A percentile compares a stretch with the other conserved stretches of the same genome.
phyloP scores from a whole-genome alignment of 1,139 yeast genomes.

The Wickerhamomyces sp. region DNA sequence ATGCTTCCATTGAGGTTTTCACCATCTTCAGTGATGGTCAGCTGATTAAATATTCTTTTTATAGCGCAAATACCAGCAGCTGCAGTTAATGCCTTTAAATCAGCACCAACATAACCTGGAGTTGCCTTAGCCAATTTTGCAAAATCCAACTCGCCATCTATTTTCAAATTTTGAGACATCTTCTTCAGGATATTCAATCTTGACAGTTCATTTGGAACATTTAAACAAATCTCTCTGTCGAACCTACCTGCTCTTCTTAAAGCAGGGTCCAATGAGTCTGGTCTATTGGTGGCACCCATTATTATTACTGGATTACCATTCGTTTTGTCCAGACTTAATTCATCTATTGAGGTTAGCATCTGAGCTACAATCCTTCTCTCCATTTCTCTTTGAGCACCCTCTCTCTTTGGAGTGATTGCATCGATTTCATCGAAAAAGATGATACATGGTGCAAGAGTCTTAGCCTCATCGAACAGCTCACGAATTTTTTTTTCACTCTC shows the following conservation, averaged over 20 bases:
- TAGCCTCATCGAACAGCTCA: slow-evolving; percentile 93
- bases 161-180: slow-evolving; percentile 62
- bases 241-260: slow-evolving; percentile 95
- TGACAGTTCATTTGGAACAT: slow-evolving; percentile 87
- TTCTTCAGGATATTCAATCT: slow-evolving; percentile 72
- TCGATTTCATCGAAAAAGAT: slow-evolving; percentile 94
- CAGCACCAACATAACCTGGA: slow-evolving; percentile 99
- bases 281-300: slow-evolving; percentile 96
- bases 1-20: too few relatives aligned
- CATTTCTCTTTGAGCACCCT: slow-evolving; percentile 98
- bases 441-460: slow-evolving; percentile 82
- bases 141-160: slow-evolving; percentile 71
- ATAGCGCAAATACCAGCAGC: slow-evolving; percentile 97
- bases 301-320: slow-evolving; percentile 92
- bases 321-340: slow-evolving; percentile 79
- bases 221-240: slow-evolving; percentile 88
- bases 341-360: slow-evolving; percentile 90
- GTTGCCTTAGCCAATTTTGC: slow-evolving; percentile 80
- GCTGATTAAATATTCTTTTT: slow-evolving; percentile 67
- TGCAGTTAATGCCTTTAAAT: slow-evolving; percentile 85
- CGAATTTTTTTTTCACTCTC: slow-evolving; percentile 93
- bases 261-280: slow-evolving; percentile 95
- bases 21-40: slow-evolving; percentile 22
- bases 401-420: slow-evolving; percentile 97
- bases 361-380: slow-evolving; percentile 97